Conservation (phyloP, 768 basidiomycete species). For the Tricholoma furcatifolium region DNA sequence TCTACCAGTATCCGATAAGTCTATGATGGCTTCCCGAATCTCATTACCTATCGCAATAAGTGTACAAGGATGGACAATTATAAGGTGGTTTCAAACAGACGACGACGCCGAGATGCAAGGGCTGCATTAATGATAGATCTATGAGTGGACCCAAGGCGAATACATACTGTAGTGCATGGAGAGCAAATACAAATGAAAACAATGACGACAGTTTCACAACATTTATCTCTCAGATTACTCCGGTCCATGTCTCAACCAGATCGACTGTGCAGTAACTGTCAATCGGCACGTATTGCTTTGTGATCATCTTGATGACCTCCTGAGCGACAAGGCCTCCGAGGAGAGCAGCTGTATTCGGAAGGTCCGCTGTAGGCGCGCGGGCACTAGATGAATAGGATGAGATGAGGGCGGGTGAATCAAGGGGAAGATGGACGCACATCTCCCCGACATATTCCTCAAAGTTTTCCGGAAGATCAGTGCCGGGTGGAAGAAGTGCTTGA, state of each 20-base stretch:
- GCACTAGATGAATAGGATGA: conserved; percentile 45
- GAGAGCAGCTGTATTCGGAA: conserved; percentile 93
- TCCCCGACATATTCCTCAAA: conserved; percentile 69
- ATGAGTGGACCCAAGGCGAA: not conserved
- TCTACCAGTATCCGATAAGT: no score
- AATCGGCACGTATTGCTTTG: conserved; percentile 91
- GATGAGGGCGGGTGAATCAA: not conserved
- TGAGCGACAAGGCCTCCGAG: conserved; percentile 94
- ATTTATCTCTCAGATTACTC: conserved; percentile 36
- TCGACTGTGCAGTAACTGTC: conserved; percentile 85
- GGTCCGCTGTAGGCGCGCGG: conserved; percentile 77
- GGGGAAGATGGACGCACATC: conserved; percentile 51
- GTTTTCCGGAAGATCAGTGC: conserved; percentile 50
- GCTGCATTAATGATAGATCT: no score
- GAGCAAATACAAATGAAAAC: conserved; percentile 4
- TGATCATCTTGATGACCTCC: conserved; percentile 96
- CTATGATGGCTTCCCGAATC: no score
- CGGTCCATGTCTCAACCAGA: conserved; percentile 79
- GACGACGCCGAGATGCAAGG: no score
- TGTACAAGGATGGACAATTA: no score
- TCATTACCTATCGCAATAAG: no score
- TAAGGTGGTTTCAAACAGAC: no score
- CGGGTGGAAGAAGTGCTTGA: conserved; percentile 47
- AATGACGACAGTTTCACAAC: not conserved
- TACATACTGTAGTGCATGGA: not conserved